Base-by-base conservation (phyloP, 1,284 basidiomycete genomes). In the Apiotrichum veenhuisii region DNA sequence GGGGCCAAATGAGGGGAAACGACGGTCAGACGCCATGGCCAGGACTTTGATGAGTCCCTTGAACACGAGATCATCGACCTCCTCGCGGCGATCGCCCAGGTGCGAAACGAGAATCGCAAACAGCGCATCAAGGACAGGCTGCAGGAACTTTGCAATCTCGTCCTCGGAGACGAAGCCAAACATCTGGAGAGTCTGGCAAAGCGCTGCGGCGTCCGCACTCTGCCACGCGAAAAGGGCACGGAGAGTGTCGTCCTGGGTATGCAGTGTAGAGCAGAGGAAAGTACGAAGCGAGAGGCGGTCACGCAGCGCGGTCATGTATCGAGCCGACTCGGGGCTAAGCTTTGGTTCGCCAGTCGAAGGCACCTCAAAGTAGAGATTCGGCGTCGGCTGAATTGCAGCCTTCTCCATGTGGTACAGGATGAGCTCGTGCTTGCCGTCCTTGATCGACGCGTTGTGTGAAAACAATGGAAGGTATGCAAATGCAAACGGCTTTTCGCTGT, bases 1-100 rank as follows among this genome's bases (percentile, higher is more conserved):
- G 1, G 91, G 87, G 63, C 89, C 87, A 80, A 98, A 98, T 72
- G 96, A 91, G 74, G 86, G 89, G 81, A 97, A 96, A n/a, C 93
- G 84, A 26, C 94, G 85, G 76, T 98, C 94, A 67, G 92, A 88
- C 17, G 92, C 86, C 62, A 97, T 94, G 2, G 88, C 85, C 5
- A 94, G 84, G 2, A 98, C 87, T 4, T 87, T 91, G 54, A 97
- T 89, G 17, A 98, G 82, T 1, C 89, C 88, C 65, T 90, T 88
- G 81, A 97, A 96, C 9, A 95, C 88, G 18, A 91, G 80, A 60
- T 86, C 82, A 67, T 97, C 91, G 75, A 96, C 83, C 67, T 93
- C 87, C 37, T 87, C 18, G 80, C 77, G 66, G 14, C 66, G 55
- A 59, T 85, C 83, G 66, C 94, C 94, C 62, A 81, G 82, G 20